These are phyloP conservation scores for Lecanicillium sp. DNA, from an alignment of 2,329 filamentous ascomycete genomes.

Conservation along the genomic window DNA sequence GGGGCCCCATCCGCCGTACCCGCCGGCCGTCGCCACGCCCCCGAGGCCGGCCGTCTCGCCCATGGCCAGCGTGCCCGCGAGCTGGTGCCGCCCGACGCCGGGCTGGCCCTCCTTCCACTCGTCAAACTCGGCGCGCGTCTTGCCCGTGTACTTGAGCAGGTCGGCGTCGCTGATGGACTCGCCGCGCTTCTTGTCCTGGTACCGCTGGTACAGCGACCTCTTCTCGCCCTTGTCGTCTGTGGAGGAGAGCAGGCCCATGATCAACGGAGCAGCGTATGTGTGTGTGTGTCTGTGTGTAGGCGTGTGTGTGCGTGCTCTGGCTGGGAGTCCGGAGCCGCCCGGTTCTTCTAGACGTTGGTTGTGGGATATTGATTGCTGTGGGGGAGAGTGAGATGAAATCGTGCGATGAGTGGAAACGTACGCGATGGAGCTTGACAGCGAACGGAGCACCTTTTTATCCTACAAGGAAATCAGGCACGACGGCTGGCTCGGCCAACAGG, in stretches of 20 bases:
- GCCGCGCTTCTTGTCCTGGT: conserved; percentile 27
- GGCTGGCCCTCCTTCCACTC: conserved; percentile 25
- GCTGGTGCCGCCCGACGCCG: conserved; percentile 35
- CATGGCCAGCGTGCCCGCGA: conserved; percentile 27
- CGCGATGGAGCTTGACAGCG: too few relatives aligned
- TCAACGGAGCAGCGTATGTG: too few relatives aligned
- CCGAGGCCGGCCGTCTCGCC: conserved; percentile 28
- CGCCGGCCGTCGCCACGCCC: conserved; percentile 24
- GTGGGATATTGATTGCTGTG: not conserved
- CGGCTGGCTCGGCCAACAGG: too few relatives aligned
- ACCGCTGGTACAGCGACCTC: conserved; percentile 27
- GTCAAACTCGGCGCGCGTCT: conserved; percentile 23
- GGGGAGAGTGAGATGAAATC: too few relatives aligned
- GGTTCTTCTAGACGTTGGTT: too few relatives aligned
- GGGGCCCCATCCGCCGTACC: conserved; percentile 31
- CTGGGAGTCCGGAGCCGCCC: too few relatives aligned
- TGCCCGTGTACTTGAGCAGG: conserved; percentile 37
- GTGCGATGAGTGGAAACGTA: too few relatives aligned
- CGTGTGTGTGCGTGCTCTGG: too few relatives aligned
- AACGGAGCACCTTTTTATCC: too few relatives aligned
- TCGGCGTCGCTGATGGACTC: conserved; percentile 32
- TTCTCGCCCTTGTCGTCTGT: conserved; percentile 16
- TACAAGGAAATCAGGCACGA: too few relatives aligned
- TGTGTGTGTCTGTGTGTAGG: not conserved
- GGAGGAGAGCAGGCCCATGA: conserved; percentile 11